These are phyloP conservation scores for Coemansia sp. DNA, from an alignment of 192 early-diverging fungal genomes.

Conservation along the genomic window DNA sequence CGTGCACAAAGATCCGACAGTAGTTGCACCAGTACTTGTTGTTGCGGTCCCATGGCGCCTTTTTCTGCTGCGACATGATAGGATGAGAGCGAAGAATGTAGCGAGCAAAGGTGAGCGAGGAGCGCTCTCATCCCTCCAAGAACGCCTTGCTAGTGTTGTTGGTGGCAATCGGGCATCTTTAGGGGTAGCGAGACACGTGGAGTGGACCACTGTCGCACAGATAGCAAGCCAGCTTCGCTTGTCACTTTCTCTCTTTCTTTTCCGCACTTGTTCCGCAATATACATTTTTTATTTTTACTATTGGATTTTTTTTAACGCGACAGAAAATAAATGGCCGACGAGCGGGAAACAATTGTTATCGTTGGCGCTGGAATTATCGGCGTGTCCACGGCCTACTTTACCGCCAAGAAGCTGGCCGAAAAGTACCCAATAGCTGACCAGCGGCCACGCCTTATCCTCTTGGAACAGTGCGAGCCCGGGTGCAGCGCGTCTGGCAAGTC, in stretches of 20 bases:
- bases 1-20: conserved; percentile 79
- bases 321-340: conserved; percentile 15
- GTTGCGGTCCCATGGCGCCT: conserved; percentile 57
- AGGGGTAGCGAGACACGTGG: no score
- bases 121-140: no score
- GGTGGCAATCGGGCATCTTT: no score
- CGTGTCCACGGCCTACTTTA: conserved; percentile 50
- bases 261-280: no score
- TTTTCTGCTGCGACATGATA: conserved; percentile 23
- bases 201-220: no score
- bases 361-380: conserved; percentile 52
- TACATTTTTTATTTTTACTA: no score
- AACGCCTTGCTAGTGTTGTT: no score
- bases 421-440: conserved; percentile 14
- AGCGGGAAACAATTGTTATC: conserved; percentile 44
- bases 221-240: no score
- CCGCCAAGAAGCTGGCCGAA: conserved; percentile 27
- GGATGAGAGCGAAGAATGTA: no score
- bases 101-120: no score
- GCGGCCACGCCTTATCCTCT: conserved; percentile 45
- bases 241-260: no score
- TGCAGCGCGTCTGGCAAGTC: conserved; percentile 55
- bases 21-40: conserved; percentile 86
- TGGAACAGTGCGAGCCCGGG: conserved; percentile 53
- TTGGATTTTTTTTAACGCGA: neutral